Evolutionary conservation across 2,329 filamentous ascomycete genomes (phyloP).

Genomic region (Fusarium sambucinum): DNA sequence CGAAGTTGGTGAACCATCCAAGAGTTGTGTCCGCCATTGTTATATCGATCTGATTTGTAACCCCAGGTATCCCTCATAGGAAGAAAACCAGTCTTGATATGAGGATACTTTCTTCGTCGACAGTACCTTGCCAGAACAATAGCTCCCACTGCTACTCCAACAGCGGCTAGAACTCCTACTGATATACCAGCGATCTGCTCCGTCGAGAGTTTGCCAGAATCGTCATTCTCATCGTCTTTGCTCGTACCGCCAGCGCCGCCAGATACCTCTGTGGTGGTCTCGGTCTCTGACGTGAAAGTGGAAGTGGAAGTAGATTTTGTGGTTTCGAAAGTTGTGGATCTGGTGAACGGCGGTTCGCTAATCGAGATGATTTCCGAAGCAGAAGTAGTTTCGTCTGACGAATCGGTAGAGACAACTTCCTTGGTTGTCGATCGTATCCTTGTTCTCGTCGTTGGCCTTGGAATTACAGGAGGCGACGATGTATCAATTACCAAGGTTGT

Average conservation of each 20-base stretch:
- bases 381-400: background rate
- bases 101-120: conserved; percentile 57
- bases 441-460: conserved; percentile 24
- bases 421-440: conserved; percentile 16
- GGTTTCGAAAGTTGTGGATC: conserved; percentile 16
- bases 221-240: conserved; percentile 29
- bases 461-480: conserved; percentile 39
- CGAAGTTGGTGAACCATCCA: conserved; percentile 47
- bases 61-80: conserved; percentile 55
- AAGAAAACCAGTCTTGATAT: conserved; percentile 55
- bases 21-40: conserved; percentile 41
- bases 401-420: conserved; percentile 7
- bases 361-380: conserved; percentile 23
- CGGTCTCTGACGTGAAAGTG: conserved; percentile 28
- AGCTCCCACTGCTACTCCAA: conserved; percentile 61
- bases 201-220: conserved; percentile 48
- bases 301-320: conserved; percentile 23
- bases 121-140: conserved; percentile 59
- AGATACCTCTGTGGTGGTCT: conserved; percentile 30
- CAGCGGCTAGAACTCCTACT: conserved; percentile 64
- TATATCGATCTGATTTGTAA: conserved; percentile 48
- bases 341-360: conserved; percentile 27
- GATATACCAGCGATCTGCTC: conserved; percentile 69
- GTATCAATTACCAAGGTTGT: conserved; percentile 49
- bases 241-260: conserved; percentile 27